Conservation (phyloP, 2,329 filamentous ascomycete species). For the Colletotrichum sp. region DNA sequence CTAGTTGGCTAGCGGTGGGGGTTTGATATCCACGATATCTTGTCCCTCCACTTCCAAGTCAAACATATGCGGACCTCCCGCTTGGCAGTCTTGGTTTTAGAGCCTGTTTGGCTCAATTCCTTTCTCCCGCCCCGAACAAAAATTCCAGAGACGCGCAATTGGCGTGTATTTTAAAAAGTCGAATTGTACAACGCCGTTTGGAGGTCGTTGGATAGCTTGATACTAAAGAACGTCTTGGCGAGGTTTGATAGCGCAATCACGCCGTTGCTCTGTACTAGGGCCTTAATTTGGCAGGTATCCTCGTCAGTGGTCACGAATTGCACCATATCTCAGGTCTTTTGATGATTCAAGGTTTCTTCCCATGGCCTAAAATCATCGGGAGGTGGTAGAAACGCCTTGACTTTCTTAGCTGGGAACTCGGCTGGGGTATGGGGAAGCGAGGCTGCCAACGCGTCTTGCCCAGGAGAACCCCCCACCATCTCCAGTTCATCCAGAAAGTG, state of each 20-base stretch:
- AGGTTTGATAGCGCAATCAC: neutral
- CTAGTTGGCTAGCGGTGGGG: slow-evolving; percentile 4
- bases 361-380: neutral
- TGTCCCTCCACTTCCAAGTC: slow-evolving; percentile 11
- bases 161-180: neutral
- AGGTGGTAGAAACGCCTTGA: neutral
- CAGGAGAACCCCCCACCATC: neutral
- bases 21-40: neutral
- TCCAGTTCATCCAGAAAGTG: neutral
- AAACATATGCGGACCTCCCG: neutral
- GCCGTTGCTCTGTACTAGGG: neutral
- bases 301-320: fast-evolving
- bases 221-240: neutral
- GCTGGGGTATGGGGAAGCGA: neutral
- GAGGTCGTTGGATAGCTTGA: neutral
- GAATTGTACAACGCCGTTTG: neutral
- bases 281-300: neutral
- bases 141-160: neutral
- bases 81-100: neutral
- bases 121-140: neutral
- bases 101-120: neutral
- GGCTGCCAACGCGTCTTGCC: neutral
- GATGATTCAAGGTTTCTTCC: neutral
- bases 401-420: neutral
- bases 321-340: neutral